Percentiles rank a stretch among this genome's conserved stretches.
Evolutionary conservation across 805 yeast species (phyloP).

Genomic region (Saccharomycopsis sp.): DNA sequence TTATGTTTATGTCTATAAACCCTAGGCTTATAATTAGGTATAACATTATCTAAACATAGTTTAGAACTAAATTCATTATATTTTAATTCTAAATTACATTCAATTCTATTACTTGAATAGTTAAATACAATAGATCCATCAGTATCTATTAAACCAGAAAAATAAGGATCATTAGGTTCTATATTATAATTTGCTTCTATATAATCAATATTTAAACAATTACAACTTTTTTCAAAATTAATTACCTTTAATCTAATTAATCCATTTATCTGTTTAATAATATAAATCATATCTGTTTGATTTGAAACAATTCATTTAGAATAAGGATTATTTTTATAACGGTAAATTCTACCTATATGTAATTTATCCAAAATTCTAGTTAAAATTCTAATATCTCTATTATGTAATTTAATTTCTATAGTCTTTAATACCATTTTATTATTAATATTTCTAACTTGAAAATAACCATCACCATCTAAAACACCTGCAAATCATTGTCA

Average conservation of each 20-base stretch:
- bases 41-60: no score
- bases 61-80: no score
- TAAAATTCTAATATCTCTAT: constrained; percentile 6
- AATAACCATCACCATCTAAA: constrained; percentile 7
- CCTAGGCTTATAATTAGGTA: no score
- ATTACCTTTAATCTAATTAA: no score
- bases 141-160: constrained; percentile 8
- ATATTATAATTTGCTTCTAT: constrained; percentile 7
- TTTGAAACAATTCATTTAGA: constrained; percentile 2
- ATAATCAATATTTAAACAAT: no score
- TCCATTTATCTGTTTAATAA: no score
- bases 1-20: no score
- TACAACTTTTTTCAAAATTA: no score
- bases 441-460: constrained; percentile 5
- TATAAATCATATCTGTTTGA: constrained; percentile 1
- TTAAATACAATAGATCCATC: constrained; percentile 7
- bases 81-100: no score
- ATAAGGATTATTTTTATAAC: constrained; percentile 7
- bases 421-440: constrained; percentile 1
- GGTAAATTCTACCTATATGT: constrained; percentile 6
- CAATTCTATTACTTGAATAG: no score
- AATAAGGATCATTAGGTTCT: constrained; percentile 6
- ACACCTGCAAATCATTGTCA: no score
- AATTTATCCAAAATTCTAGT: constrained; percentile 5
- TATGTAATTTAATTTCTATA: constrained; percentile 6